These are phyloP conservation scores for Penicillium pulvis DNA, from an alignment of 495 filamentous ascomycete species.

Conservation along the genomic window DNA sequence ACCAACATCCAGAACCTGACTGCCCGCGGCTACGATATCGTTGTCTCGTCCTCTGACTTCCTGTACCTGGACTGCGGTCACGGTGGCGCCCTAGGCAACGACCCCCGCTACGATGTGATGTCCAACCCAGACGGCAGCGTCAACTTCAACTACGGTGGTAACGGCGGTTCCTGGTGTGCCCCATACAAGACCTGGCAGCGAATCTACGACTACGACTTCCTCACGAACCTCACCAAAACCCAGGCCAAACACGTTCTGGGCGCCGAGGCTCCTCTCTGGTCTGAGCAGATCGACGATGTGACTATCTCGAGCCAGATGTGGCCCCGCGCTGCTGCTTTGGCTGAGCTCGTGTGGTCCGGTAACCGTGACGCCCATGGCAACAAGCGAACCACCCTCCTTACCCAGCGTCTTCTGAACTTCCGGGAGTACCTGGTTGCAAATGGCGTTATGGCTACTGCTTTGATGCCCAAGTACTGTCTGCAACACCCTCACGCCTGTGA, in stretches of 20 bases:
- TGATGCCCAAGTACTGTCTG: constrained; percentile 58
- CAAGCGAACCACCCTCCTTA: constrained; percentile 54
- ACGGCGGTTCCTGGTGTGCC: constrained; percentile 58
- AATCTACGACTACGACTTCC: constrained; percentile 63
- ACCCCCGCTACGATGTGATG: constrained; percentile 54
- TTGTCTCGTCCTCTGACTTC: constrained; percentile 57
- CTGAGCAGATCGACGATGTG: constrained; percentile 56
- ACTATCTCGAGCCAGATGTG: constrained; percentile 52
- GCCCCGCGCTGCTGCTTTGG: constrained; percentile 58
- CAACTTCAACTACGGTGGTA: constrained; percentile 57
- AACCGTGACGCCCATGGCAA: constrained; percentile 49
- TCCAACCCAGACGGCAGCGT: constrained; percentile 45
- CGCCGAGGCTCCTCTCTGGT: constrained; percentile 55
- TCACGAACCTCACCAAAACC: constrained; percentile 44
- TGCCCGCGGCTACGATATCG: constrained; percentile 51
- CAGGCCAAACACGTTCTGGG: constrained; percentile 52
- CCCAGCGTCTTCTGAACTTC: constrained; percentile 59
- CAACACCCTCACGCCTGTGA: constrained; percentile 60
- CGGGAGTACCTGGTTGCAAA: constrained; percentile 58
- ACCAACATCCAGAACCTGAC: constrained; percentile 55
- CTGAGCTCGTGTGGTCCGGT: constrained; percentile 56
- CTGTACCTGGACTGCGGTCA: constrained; percentile 60
- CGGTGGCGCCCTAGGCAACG: constrained; percentile 57
- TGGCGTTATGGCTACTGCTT: constrained; percentile 48
- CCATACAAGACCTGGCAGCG: constrained; percentile 65